Conservation (phyloP, 1,284 basidiomycete species). For the Puccinia polysora region DNA sequence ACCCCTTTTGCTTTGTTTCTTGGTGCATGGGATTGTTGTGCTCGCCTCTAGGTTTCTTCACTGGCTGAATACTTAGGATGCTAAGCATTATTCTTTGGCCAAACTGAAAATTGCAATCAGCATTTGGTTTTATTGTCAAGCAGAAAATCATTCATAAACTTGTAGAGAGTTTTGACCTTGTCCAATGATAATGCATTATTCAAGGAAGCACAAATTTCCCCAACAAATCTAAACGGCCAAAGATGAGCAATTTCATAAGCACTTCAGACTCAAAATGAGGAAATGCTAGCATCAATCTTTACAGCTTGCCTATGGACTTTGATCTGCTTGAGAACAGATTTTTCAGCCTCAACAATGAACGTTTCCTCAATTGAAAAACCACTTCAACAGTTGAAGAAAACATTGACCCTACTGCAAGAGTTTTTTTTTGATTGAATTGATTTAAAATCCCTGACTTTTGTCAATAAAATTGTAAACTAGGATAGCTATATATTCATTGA, state of each 20-base stretch:
- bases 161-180: slow-evolving; percentile 58
- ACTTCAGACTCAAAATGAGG: slow-evolving; percentile 62
- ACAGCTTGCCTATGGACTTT: slow-evolving; percentile 70
- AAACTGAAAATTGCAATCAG: too few relatives aligned
- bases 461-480: slow-evolving; percentile 69
- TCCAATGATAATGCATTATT: slow-evolving; percentile 92
- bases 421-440: slow-evolving; percentile 51
- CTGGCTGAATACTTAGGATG: too few relatives aligned
- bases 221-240: slow-evolving; percentile 48
- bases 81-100: too few relatives aligned
- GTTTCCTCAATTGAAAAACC: slow-evolving; percentile 60
- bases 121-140: too few relatives aligned
- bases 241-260: slow-evolving; percentile 51
- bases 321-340: slow-evolving; percentile 70
- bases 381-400: slow-evolving; percentile 73
- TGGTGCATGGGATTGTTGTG: too few relatives aligned
- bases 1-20: too few relatives aligned
- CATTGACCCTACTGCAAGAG: slow-evolving; percentile 86
- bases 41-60: too few relatives aligned
- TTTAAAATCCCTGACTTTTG: slow-evolving; percentile 58
- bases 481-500: slow-evolving; percentile 68
- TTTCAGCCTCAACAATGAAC: too few relatives aligned
- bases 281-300: background rate
- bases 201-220: slow-evolving; percentile 75
- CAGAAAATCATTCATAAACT: slow-evolving; percentile 54